Evolutionary conservation across 768 basidiomycete species (phyloP).

Genomic region (Panaeolus papilionaceus): DNA sequence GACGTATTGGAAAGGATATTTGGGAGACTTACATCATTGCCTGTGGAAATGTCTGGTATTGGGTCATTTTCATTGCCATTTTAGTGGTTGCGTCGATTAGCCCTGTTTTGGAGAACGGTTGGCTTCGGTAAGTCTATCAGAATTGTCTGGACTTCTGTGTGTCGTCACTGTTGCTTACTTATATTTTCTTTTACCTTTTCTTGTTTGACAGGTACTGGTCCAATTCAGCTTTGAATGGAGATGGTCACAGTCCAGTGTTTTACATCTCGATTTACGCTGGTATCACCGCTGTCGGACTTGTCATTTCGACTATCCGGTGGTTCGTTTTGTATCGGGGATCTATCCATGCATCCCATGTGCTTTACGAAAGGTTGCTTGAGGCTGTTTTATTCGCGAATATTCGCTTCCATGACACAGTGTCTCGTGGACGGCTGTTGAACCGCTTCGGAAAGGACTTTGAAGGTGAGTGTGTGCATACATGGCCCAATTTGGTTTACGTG

Average conservation of each 20-base stretch:
- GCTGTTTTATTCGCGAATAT: constrained; percentile 86
- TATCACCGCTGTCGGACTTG: constrained; percentile 46
- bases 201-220: constrained; percentile 57
- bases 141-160: not conserved
- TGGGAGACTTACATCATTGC: constrained; percentile 55
- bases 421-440: constrained; percentile 82
- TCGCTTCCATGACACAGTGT: constrained; percentile 92
- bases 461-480: constrained; percentile 38
- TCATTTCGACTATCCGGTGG: constrained; percentile 66
- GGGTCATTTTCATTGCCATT: constrained; percentile 59
- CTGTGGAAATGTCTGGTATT: constrained; percentile 57
- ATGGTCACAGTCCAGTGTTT: constrained; percentile 53
- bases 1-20: constrained; percentile 68
- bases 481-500: not conserved
- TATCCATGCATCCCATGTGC: constrained; percentile 78
- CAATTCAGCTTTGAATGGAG: constrained; percentile 47
- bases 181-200: not conserved
- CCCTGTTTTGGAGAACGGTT: constrained; percentile 76
- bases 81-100: constrained; percentile 63
- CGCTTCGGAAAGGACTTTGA: constrained; percentile 93
- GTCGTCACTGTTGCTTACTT: constrained; percentile 15
- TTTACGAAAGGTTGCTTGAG: constrained; percentile 81
- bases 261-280: constrained; percentile 78
- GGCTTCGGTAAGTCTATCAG: constrained; percentile 55
- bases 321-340: constrained; percentile 83